Evolutionary conservation across 1,284 basidiomycete genomes (phyloP).

Genomic region (Sanghuangporus sanghuang): DNA sequence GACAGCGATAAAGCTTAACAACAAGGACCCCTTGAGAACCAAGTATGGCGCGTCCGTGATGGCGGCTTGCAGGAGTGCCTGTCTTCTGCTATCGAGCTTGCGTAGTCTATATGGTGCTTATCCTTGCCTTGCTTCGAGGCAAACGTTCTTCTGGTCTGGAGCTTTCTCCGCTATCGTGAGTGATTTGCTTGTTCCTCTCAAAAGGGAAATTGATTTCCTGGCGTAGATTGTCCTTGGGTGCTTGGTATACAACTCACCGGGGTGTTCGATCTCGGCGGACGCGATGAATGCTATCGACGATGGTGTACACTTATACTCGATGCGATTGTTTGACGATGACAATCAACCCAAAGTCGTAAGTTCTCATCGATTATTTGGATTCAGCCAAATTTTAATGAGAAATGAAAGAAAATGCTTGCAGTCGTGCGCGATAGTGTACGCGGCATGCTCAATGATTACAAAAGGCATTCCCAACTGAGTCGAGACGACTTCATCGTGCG

Average conservation of each 20-base stretch:
- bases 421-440: slow-evolving; percentile 5
- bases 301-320: slow-evolving; percentile 12
- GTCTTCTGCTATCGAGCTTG: slow-evolving; percentile 36
- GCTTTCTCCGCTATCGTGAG: slow-evolving; percentile 46
- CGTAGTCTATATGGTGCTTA: slow-evolving; percentile 34
- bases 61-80: slow-evolving; percentile 40
- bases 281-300: slow-evolving; percentile 12
- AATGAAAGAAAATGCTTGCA: slow-evolving; percentile 6
- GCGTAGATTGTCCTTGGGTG: slow-evolving; percentile 14
- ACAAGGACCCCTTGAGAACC: slow-evolving; percentile 38
- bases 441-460: slow-evolving; percentile 6
- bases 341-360: slow-evolving; percentile 6
- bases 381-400: neutral
- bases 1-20: slow-evolving; percentile 38
- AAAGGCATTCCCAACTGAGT: neutral
- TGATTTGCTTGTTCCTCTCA: neutral
- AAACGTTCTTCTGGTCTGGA: slow-evolving; percentile 51
- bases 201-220: neutral
- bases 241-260: slow-evolving; percentile 14
- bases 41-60: slow-evolving; percentile 43
- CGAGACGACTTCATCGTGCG: neutral
- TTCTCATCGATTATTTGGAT: neutral
- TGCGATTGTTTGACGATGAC: slow-evolving; percentile 7
- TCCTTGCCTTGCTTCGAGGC: slow-evolving; percentile 29
- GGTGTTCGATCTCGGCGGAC: slow-evolving; percentile 6